These are phyloP conservation scores for Scedosporium apiospermum DNA, from an alignment of 2,329 filamentous ascomycete species.

Conservation along the genomic window DNA sequence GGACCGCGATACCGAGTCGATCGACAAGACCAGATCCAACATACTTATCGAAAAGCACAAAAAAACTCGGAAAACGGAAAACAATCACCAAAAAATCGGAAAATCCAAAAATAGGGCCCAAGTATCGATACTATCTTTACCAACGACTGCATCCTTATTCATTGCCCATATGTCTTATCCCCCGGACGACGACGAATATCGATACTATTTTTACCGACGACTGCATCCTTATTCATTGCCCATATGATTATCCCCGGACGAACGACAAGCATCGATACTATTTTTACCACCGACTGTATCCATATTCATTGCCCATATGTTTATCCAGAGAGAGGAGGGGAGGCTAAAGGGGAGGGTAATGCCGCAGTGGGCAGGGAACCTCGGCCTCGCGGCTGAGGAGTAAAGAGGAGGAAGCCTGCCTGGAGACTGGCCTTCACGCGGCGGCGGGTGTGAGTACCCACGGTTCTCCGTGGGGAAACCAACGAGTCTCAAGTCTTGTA, in stretches of 20 bases:
- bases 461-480: background rate
- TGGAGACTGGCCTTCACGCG: conserved; percentile 4
- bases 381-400: background rate
- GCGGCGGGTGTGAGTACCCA: background rate
- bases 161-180: too few species aligned
- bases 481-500: conserved; percentile 4
- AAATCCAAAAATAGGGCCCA: background rate
- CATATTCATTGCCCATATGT: background rate
- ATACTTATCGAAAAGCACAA: background rate
- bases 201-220: background rate
- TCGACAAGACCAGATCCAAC: background rate
- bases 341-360: background rate
- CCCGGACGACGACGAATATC: background rate
- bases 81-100: background rate
- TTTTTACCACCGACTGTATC: background rate
- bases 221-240: background rate
- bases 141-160: background rate
- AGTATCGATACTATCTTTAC: background rate
- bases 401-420: conserved; percentile 1
- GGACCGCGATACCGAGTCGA: background rate
- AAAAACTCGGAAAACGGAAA: background rate
- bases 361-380: conserved; percentile 4
- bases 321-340: background rate
- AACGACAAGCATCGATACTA: background rate
- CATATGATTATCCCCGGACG: background rate